These are phyloP conservation scores for Colletotrichum lini DNA, from an alignment of 2,329 filamentous ascomycete genomes.

Conservation along the genomic window DNA sequence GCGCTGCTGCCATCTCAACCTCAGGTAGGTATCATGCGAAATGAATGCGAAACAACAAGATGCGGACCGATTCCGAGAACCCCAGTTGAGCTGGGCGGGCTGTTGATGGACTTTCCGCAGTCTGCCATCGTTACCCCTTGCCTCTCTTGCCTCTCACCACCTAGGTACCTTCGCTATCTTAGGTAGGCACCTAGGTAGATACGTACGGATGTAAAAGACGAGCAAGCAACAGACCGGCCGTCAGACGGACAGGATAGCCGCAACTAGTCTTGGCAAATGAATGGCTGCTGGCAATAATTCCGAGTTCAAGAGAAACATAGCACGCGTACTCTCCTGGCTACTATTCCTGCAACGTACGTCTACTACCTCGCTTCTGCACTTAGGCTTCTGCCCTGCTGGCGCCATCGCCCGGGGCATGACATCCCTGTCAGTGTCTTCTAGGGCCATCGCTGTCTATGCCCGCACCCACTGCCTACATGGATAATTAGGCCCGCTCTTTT, in stretches of 20 bases:
- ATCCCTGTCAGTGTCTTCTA: slow-evolving; percentile 23
- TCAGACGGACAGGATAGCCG: slow-evolving; percentile 6
- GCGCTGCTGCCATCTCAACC: too few relatives aligned
- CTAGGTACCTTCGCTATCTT: background rate
- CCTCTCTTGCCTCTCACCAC: background rate
- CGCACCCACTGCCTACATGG: slow-evolving; percentile 10
- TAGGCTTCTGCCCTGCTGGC: slow-evolving; percentile 6
- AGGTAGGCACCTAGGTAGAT: too few relatives aligned
- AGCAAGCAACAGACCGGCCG: background rate
- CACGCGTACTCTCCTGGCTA: background rate
- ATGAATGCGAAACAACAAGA: too few relatives aligned
- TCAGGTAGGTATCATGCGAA: too few relatives aligned
- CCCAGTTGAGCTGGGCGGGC: slow-evolving; percentile 4
- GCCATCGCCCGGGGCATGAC: slow-evolving; percentile 2
- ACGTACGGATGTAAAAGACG: background rate
- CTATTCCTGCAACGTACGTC: background rate
- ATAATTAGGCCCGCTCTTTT: slow-evolving; percentile 14
- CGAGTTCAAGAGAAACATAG: slow-evolving; percentile 14
- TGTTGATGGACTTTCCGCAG: background rate
- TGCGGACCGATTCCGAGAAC: slow-evolving; percentile 1
- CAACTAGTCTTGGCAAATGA: slow-evolving; percentile 8
- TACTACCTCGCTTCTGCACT: background rate
- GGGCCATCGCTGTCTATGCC: slow-evolving; percentile 27
- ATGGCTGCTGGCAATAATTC: slow-evolving; percentile 21
- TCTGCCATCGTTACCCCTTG: background rate